Evolutionary conservation across 805 yeast genomes (phyloP), one percentile per base, ranked within the genome.

Genomic region (Cyberlindnera mrakii): DNA sequence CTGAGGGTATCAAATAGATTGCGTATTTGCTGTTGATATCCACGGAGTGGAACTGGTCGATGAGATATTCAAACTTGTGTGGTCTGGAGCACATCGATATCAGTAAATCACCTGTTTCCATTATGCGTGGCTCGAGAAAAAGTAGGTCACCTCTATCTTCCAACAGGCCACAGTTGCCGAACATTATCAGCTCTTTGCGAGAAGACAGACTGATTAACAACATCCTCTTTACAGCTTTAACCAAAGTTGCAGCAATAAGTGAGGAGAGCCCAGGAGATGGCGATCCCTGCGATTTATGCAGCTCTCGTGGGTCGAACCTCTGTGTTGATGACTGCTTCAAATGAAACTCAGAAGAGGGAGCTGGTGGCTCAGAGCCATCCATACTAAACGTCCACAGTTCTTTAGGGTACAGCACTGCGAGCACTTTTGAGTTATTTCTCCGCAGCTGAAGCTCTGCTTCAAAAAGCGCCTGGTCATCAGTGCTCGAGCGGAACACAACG

Each of bases 1-100:
- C 82, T 9, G 80, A 72, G 0, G 83, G 83, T 15, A 74, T 75
- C 27, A 78, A 46, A 47, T 77, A 76, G 2, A 76, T 47, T 0
- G 74, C 76, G 52, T 63, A 63, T 7, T 57, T 57, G 17, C 51
- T 49, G 42, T 65, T 58, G 39, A 56, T 18, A 4, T 41, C 40
- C 5, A 23, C 36, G 23, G 48, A 46, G 2, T 57, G 11, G 15
- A n/a, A 14, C 5, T 41, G 14, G 2, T 52, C 33, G 5, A 48
- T 37, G 18, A 75, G 47, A 33, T 62, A 67, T 0, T 59, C 46
- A 30, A 77, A 48, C 1, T 52, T 56, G 23, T 65, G 55, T 7
- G 58, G 43, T 43, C 58, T 66, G 6, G 62, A 50, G 5, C 67
- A 58, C 1, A 66, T 39, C 4, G 71, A 63, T 1, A 68, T 46